phyloP scores from a whole-genome alignment of 805 yeast genomes.

The Candida incommunis region DNA sequence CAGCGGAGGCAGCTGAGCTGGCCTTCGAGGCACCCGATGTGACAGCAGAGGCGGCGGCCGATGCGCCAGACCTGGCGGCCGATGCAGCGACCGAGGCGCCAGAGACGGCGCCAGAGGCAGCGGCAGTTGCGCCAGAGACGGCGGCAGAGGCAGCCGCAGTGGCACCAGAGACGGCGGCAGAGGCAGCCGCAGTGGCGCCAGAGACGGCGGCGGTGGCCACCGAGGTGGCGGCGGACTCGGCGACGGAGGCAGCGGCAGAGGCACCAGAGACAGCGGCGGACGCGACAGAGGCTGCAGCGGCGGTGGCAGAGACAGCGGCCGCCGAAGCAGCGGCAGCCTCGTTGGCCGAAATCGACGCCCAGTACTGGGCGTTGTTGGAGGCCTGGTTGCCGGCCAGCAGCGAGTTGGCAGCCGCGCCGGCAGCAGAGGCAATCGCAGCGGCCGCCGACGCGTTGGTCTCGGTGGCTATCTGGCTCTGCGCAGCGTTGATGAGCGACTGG shows the following conservation, averaged over 20 bases:
- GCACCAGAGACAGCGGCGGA: background rate
- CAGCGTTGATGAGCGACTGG: background rate
- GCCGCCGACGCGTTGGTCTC: background rate
- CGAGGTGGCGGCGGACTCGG: background rate
- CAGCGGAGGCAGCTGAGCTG: background rate
- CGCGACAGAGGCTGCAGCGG: background rate
- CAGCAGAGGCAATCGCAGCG: background rate
- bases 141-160: background rate
- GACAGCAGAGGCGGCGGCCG: background rate
- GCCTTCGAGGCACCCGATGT: background rate
- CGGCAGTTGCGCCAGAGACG: background rate
- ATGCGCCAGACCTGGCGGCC: background rate
- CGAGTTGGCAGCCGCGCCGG: background rate
- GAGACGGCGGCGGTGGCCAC: background rate
- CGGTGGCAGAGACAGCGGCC: background rate
- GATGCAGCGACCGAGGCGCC: background rate
- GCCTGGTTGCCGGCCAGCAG: background rate
- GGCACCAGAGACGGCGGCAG: slow-evolving; percentile 1
- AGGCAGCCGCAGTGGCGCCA: background rate
- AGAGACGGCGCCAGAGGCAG: background rate
- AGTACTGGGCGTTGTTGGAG: background rate
- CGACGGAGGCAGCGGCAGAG: background rate
- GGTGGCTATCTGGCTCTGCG: background rate
- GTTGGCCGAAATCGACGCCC: background rate
- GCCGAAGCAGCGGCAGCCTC: background rate